phyloP scores from a whole-genome alignment of 1,284 basidiomycete genomes.

The Mycena citricolor region DNA sequence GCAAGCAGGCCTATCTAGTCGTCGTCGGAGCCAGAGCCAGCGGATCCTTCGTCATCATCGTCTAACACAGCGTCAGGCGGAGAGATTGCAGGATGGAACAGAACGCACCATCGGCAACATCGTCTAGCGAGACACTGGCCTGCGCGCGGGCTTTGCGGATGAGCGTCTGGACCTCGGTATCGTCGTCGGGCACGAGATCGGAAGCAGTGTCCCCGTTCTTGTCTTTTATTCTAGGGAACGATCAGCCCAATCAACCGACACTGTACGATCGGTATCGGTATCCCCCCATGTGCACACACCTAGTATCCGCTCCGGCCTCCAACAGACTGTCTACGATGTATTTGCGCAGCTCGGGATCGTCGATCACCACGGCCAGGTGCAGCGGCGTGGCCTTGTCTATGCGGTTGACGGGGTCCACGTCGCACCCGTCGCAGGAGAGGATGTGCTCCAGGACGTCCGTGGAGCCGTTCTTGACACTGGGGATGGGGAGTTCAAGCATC shows the following conservation, averaged over 20 bases:
- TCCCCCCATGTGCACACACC: constrained; percentile 40
- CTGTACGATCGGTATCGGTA: neutral
- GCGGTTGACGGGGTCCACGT: constrained; percentile 81
- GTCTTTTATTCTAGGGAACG: constrained; percentile 61
- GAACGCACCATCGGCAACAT: constrained; percentile 42
- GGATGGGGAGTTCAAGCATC: neutral
- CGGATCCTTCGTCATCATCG: constrained; percentile 37
- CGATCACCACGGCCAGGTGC: constrained; percentile 72
- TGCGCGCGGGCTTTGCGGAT: constrained; percentile 54
- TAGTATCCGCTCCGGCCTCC: constrained; percentile 76
- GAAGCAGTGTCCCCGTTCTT: constrained; percentile 61
- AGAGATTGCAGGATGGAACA: neutral
- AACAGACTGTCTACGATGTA: constrained; percentile 63
- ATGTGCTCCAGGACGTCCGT: constrained; percentile 71
- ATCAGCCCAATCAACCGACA: neutral
- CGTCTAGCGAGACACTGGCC: constrained; percentile 38
- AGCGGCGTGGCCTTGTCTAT: constrained; percentile 79
- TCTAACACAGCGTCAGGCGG: constrained; percentile 8
- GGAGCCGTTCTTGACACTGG: constrained; percentile 55
- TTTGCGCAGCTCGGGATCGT: constrained; percentile 58
- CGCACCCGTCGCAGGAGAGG: constrained; percentile 73
- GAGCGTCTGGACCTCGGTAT: constrained; percentile 43
- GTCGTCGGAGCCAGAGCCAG: constrained; percentile 34
- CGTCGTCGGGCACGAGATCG: constrained; percentile 56
- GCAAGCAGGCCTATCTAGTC: too few species aligned